phyloP scores from a whole-genome alignment of 2,329 filamentous ascomycete genomes.

The Penicillium sp. region DNA sequence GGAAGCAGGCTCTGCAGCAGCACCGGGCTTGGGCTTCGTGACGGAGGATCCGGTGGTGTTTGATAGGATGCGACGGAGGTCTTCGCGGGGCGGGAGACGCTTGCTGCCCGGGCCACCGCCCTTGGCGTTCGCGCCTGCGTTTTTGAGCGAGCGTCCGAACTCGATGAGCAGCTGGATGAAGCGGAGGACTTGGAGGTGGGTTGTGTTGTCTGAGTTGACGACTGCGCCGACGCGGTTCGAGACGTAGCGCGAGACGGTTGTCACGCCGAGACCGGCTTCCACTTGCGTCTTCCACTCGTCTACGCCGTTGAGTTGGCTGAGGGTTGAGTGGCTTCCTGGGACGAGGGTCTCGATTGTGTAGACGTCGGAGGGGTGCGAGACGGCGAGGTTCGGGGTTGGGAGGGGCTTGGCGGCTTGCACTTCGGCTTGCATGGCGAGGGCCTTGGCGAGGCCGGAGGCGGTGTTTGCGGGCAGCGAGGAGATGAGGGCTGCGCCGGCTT shows the following conservation, averaged over 20 bases:
- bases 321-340: slow-evolving; percentile 42
- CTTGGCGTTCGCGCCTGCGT: slow-evolving; percentile 27
- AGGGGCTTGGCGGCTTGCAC: slow-evolving; percentile 50
- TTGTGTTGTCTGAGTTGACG: slow-evolving; percentile 40
- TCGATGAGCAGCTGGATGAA: slow-evolving; percentile 48
- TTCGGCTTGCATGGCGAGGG: slow-evolving; percentile 40
- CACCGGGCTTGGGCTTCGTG: slow-evolving; percentile 17
- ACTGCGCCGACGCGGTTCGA: slow-evolving; percentile 44
- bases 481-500: slow-evolving; percentile 46
- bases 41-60: slow-evolving; percentile 25
- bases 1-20: slow-evolving; percentile 17
- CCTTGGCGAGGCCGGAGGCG: slow-evolving; percentile 34
- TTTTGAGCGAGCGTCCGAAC: slow-evolving; percentile 39
- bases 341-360: slow-evolving; percentile 47
- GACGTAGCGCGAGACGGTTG: slow-evolving; percentile 47
- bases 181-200: slow-evolving; percentile 46
- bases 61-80: slow-evolving; percentile 40
- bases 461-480: slow-evolving; percentile 42
- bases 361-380: slow-evolving; percentile 47
- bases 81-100: slow-evolving; percentile 41
- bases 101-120: slow-evolving; percentile 38
- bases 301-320: slow-evolving; percentile 44
- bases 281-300: slow-evolving; percentile 46
- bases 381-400: slow-evolving; percentile 44
- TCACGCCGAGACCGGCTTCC: slow-evolving; percentile 35